These are phyloP conservation scores for Pleurozium schreberi DNA, from an alignment of 225 moss, liverwort and hornwort species.

Conservation along the genomic window DNA sequence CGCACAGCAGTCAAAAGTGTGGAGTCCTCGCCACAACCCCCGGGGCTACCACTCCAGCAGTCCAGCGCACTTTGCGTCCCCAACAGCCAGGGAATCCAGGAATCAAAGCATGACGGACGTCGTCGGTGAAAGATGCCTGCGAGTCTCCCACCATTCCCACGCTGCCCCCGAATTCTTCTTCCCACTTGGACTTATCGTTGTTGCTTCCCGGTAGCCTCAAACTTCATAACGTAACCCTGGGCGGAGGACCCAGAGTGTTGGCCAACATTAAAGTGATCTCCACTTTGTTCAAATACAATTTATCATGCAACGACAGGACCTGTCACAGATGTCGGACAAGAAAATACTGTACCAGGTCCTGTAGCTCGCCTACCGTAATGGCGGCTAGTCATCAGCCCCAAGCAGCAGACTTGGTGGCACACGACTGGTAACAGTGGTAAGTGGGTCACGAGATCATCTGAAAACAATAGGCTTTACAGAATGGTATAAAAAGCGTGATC, in stretches of 20 bases:
- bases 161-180: neutral
- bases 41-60: neutral
- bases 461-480: constrained; percentile 26
- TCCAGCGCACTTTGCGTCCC: neutral
- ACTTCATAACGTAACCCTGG: neutral
- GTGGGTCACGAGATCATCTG: neutral
- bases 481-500: constrained; percentile 9
- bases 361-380: neutral
- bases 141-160: neutral
- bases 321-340: neutral
- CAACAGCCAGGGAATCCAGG: neutral
- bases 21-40: neutral
- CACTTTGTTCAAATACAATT: neutral
- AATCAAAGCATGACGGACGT: neutral
- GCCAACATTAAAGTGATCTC: neutral
- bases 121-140: neutral
- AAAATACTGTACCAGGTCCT: neutral
- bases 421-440: neutral
- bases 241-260: neutral
- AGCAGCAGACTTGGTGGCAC: neutral
- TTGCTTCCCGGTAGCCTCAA: neutral
- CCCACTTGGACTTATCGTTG: neutral
- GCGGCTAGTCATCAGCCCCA: neutral
- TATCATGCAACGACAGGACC: neutral
- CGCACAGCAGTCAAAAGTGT: neutral